Base-by-base conservation (phyloP, 2,329 filamentous ascomycete genomes). In the Ceratocystis lukuohia region DNA sequence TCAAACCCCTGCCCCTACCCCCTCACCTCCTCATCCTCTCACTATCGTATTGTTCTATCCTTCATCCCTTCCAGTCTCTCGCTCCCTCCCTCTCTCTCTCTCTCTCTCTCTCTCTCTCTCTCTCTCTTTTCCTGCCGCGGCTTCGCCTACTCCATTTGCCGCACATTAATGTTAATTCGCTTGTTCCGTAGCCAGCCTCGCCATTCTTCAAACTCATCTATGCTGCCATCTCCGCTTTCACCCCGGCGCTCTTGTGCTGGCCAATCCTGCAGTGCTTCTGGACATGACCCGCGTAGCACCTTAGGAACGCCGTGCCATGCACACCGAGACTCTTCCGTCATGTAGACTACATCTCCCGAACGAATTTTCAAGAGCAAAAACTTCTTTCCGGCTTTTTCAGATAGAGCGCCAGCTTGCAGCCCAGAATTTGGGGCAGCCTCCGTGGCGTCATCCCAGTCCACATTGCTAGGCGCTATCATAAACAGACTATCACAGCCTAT, bases 251-350 rank as follows among this genome's bases (percentile, higher is more conserved):
- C 74, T 12, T 37, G 45, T 1, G 80, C 79, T 0, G 92, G 92
- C 92, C 92, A 97, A 53, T 87, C 78, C 66, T 79, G 77, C 62
- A 97, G 75, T 75, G 86, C 88, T 0, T 77, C 77, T 0, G 93
- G 93, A 75, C 92, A 97, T 0, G 90, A 96, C 0, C 78, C 83
- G 61, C 84, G 82, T 45, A 96, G 73, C 12, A 97, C 87, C 74
- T 92, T 94, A 5, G 94, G 92, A 12, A 97, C 91, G 12, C 89
- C 92, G 76, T 97, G 94, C 93, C 93, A 97, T 1, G 93, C 92
- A 75, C 91, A 96, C 56, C 94, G 81, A 3, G 89, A 88, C 67
- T 85, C 80, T 22, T 88, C 83, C 62, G 84, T 86, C 93, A 99
- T 97, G 72, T 95, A 91, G 0, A 97, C 84, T 0, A 86, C 91